These are phyloP conservation scores for Pugionium cornutum DNA, from an alignment of 345 rosid genomes.

Conservation along the genomic window DNA sequence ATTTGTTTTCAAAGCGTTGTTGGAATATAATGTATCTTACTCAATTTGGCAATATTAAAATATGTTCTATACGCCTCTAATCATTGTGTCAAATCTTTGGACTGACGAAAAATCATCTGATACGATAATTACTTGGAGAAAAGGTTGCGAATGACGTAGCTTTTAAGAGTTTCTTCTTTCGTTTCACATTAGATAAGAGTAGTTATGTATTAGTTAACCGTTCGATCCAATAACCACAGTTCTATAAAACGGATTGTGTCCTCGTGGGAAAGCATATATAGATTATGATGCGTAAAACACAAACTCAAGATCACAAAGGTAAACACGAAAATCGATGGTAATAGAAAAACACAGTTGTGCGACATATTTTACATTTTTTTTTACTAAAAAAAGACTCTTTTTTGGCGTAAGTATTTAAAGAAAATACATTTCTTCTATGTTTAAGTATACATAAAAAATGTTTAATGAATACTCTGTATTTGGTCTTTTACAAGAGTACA, in stretches of 20 bases:
- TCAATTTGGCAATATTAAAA: neutral
- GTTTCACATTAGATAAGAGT: no score
- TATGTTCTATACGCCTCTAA: conserved; percentile 1
- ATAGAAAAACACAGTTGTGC: no score
- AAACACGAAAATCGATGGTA: neutral
- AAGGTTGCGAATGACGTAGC: no score
- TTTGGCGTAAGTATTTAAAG: no score
- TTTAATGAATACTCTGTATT: conserved; percentile 5
- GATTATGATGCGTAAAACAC: neutral
- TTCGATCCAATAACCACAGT: neutral
- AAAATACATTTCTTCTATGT: neutral
- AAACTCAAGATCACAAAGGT: neutral
- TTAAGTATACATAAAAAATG: neutral
- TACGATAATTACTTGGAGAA: no score
- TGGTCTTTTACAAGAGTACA: conserved; percentile 28
- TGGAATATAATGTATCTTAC: neutral
- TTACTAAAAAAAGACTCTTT: no score
- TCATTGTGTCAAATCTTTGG: conserved; percentile 32
- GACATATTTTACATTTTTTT: no score
- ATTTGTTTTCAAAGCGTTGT: no score
- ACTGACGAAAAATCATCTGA: neutral
- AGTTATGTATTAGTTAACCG: neutral
- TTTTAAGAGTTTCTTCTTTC: conserved; percentile 4
- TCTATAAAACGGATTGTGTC: neutral
- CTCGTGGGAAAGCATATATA: conserved; percentile 28